These are phyloP conservation scores for Ustanciosporium gigantosporum DNA, from an alignment of 1,284 basidiomycete species.

Conservation along the genomic window DNA sequence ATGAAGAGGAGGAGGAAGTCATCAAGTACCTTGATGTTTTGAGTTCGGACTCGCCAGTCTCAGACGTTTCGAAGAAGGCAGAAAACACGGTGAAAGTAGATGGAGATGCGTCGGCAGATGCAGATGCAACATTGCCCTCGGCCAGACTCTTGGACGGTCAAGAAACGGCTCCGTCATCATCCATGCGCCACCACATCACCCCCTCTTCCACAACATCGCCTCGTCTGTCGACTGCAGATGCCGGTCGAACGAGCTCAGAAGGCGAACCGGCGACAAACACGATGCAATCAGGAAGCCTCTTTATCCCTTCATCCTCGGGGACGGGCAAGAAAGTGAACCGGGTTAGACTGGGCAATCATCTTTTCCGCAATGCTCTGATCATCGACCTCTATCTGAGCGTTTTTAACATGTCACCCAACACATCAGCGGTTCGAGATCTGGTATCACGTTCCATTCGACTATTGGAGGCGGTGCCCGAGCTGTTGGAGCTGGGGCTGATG, in stretches of 20 bases:
- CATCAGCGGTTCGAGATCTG: constrained; percentile 14
- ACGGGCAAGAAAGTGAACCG: constrained; percentile 25
- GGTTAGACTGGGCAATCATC: constrained; percentile 25
- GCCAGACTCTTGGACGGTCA: neutral
- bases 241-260: no score
- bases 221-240: neutral
- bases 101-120: constrained; percentile 1
- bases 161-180: no score
- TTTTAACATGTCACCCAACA: constrained; percentile 20
- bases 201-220: no score
- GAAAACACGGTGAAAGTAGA: neutral
- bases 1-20: neutral
- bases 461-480: constrained; percentile 11
- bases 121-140: no score
- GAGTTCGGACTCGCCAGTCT: neutral
- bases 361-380: constrained; percentile 32
- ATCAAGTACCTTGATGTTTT: neutral
- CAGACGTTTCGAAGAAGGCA: neutral
- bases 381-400: constrained; percentile 31
- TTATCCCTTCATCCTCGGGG: constrained; percentile 1
- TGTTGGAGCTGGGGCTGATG: constrained; percentile 21
- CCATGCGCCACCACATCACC: no score
- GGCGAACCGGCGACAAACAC: no score
- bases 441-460: constrained; percentile 20
- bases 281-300: constrained; percentile 13